A percentile compares a stretch with the other conserved stretches of the same genome.
These are phyloP conservation scores for Hirsutella thompsonii DNA, from an alignment of 2,329 filamentous ascomycete genomes.

Conservation along the genomic window DNA sequence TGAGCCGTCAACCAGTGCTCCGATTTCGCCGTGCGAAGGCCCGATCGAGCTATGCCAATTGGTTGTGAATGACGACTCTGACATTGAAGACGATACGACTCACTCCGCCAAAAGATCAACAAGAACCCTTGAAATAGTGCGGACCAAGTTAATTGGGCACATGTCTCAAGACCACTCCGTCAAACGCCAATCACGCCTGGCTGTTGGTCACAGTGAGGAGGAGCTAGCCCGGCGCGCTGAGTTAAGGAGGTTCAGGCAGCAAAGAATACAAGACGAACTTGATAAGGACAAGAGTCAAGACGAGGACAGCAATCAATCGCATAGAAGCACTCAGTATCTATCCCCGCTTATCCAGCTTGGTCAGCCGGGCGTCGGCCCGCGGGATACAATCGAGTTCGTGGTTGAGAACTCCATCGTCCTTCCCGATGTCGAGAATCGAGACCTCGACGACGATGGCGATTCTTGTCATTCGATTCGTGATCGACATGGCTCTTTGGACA, in stretches of 20 bases:
- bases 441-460: neutral
- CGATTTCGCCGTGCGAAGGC: constrained; percentile 6
- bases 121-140: constrained; percentile 30
- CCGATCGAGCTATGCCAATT: constrained; percentile 18
- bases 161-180: constrained; percentile 30
- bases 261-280: constrained; percentile 45
- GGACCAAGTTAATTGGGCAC: constrained; percentile 29
- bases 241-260: constrained; percentile 39
- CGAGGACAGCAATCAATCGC: constrained; percentile 14
- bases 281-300: constrained; percentile 29
- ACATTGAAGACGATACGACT: constrained; percentile 21
- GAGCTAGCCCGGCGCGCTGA: constrained; percentile 42
- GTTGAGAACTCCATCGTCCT: constrained; percentile 6
- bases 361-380: constrained; percentile 25
- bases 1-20: neutral
- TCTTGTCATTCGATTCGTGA: neutral
- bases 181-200: constrained; percentile 25
- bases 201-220: constrained; percentile 34
- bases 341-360: constrained; percentile 15
- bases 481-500: constrained; percentile 1
- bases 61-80: constrained; percentile 24
- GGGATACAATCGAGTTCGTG: constrained; percentile 36
- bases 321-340: constrained; percentile 10
- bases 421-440: neutral
- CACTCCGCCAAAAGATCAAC: constrained; percentile 17